Evolutionary conservation across 805 yeast species (phyloP), one percentile per base, ranked within the genome.

Genomic region (Clavispora santaluciae): DNA sequence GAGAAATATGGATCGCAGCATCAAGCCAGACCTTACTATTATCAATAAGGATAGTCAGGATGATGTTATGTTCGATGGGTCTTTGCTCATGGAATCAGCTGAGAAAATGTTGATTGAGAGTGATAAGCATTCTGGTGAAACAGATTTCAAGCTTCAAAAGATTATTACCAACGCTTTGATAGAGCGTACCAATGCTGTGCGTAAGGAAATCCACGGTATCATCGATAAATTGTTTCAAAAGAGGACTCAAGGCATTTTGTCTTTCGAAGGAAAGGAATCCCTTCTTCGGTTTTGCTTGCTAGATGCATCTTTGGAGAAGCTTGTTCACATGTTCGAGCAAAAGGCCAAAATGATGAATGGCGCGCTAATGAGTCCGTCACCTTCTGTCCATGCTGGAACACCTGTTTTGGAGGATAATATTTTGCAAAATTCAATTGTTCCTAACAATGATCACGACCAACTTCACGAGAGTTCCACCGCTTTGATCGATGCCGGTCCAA

Each of bases 61-160:
- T 56, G 91, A 85, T 48, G 66, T 85, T 36, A 72, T 85, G 59
- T 83, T 81, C 57, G 91, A 84, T 62, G 93, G 91, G 5, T 75
- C 88, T 0, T 64, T 85, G 42, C 68, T 85, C 36, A 81, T 87
- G 53, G 83, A 82, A 57, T 76, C 87, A 2, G 91, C 90, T 0
- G 88, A 81, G 45, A 76, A 78, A 44, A 60, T 85, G 40, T 60
- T 85, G 40, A 76, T 69, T 26, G 61, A 56, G 29, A 42, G 48
- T 20, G 54, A 42, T 34, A 51, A 41, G 41, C 23, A 17, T 10
- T 44, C 41, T 1, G 48, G 52, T 15, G 49, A 55, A 30, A 69
- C 61, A 24, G 72, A 70, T 39, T 45, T 56, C 22, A 65, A 68
- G 43, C 53, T 69, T 16, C 74, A 73, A 45, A 63, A 60, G 37